Percentiles rank a stretch among this genome's conserved stretches.
These are phyloP conservation scores for Pleurotus salmoneostramineus DNA, from an alignment of 768 basidiomycete species.

Conservation along the genomic window DNA sequence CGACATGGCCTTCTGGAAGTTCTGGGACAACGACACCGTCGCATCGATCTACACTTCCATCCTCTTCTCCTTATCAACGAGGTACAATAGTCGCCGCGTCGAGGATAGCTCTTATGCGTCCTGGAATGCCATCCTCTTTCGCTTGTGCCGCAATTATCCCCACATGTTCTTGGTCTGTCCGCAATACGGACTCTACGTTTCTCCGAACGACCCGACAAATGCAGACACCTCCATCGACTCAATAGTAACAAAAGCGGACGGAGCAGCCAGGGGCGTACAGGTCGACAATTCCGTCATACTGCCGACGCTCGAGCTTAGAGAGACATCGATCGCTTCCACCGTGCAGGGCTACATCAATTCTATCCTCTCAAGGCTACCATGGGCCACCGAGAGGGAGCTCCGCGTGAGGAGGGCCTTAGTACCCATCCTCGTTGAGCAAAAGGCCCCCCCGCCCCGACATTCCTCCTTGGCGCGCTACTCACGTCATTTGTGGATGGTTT, in stretches of 20 bases:
- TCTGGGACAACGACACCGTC: not conserved
- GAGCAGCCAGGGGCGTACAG: not conserved
- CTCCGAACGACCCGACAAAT: not conserved
- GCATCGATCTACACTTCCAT: not conserved
- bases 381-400: not conserved
- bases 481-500: too few relatives aligned
- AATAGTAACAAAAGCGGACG: not conserved
- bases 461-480: too few relatives aligned
- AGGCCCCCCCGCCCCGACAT: not conserved
- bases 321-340: not conserved
- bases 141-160: not conserved
- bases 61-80: not conserved
- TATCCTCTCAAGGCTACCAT: not conserved
- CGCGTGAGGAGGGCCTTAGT: not conserved
- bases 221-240: not conserved
- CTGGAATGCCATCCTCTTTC: not conserved
- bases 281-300: not conserved
- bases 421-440: not conserved
- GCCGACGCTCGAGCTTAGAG: not conserved
- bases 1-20: too few relatives aligned
- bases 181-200: not conserved
- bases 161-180: not conserved
- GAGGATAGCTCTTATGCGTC: not conserved
- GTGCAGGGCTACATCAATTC: not conserved
- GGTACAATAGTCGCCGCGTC: not conserved